Percentiles rank a stretch among this genome's conserved stretches.
Evolutionary conservation across 768 basidiomycete genomes (phyloP).

Genomic region (Leccinum uliginosum): DNA sequence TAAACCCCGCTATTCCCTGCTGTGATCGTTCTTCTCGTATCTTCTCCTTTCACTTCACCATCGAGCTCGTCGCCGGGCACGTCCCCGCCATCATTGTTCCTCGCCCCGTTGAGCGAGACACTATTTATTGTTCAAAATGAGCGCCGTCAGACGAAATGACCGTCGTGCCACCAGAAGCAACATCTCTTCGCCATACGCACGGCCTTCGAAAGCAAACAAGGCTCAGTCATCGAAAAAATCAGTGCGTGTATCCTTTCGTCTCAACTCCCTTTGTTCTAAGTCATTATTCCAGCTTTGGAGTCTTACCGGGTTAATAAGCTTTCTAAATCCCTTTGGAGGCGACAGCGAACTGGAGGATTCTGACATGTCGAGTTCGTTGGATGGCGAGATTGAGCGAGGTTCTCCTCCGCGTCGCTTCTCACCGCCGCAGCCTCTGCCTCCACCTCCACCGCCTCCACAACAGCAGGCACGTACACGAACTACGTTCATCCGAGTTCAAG

Average conservation of each 20-base stretch:
- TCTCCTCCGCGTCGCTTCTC: slow-evolving; percentile 24
- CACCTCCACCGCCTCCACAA: slow-evolving; percentile 19
- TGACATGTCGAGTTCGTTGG: slow-evolving; percentile 16
- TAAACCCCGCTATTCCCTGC: slow-evolving; percentile 22
- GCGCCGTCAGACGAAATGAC: slow-evolving; percentile 48
- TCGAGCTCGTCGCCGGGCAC: slow-evolving; percentile 8
- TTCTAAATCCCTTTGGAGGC: slow-evolving; percentile 44
- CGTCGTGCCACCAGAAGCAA: slow-evolving; percentile 35
- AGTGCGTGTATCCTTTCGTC: slow-evolving; percentile 28
- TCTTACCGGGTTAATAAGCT: slow-evolving; percentile 45
- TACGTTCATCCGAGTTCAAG: slow-evolving; percentile 15
- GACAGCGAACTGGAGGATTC: slow-evolving; percentile 19
- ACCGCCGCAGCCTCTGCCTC: slow-evolving; percentile 19
- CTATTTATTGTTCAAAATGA: slow-evolving; percentile 40
- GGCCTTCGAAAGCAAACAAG: slow-evolving; percentile 29
- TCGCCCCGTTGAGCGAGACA: slow-evolving; percentile 3
- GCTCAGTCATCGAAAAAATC: slow-evolving; percentile 41
- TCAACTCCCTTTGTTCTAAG: slow-evolving; percentile 10
- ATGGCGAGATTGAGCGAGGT: slow-evolving; percentile 27
- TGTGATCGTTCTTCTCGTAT: slow-evolving; percentile 22
- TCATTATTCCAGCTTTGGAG: slow-evolving; percentile 41
- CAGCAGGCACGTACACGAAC: slow-evolving; percentile 26
- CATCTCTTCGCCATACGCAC: slow-evolving; percentile 55
- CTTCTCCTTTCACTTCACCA: slow-evolving; percentile 15
- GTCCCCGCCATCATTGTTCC: not conserved